Evolutionary conservation across 1,284 basidiomycete genomes (phyloP), one percentile per base, ranked within the genome.

Genomic region (Coniferiporia sulphurascens): DNA sequence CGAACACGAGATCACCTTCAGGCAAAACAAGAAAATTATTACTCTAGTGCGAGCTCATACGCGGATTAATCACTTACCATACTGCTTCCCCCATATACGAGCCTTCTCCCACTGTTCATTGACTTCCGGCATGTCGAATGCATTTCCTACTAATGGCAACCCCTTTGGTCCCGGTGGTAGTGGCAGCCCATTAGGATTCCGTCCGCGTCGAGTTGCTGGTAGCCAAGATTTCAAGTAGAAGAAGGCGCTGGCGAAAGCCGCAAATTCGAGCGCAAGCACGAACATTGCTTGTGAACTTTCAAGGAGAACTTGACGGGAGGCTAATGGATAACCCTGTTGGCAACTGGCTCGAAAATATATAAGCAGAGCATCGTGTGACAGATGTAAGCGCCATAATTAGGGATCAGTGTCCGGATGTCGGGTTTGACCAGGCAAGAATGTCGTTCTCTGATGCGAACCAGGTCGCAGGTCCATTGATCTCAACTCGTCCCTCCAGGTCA

Each of bases 91-190:
- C 77, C 77, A 79, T 13, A 72, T 64, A 15, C 70, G 65, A 55
- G 75, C 79, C 4, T 71, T 72, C 15, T 72, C 59, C 78, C 78
- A 80, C 49, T 27, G 27, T 27, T 73, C 69, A 13, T 72, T 66
- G 5, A 63, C 64, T 3, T 67, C 64, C 12, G 78, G 77, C 70
- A 79, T 74, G 59, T 78, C 73, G 5, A 78, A 65, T 1, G 76
- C 61, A 62, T 78, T 79, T 15, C 74, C 78, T 27, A 79, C 68
- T 15, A 79, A 46, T 3, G 77, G 77, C 43, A 67, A 66, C 17
- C 70, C 70, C 55, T 62, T 70, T 3, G 78, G 78, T 19, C 78
- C 78, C 7, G 78, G 53, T 4, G 53, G 53, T 6, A 22, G 32
- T 12, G 19, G 15, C 3, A 55, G 43, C 4, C 41, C 43, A 19